phyloP scores from a whole-genome alignment of 2,329 filamentous ascomycete species.

The Orbilia brochopaga region DNA sequence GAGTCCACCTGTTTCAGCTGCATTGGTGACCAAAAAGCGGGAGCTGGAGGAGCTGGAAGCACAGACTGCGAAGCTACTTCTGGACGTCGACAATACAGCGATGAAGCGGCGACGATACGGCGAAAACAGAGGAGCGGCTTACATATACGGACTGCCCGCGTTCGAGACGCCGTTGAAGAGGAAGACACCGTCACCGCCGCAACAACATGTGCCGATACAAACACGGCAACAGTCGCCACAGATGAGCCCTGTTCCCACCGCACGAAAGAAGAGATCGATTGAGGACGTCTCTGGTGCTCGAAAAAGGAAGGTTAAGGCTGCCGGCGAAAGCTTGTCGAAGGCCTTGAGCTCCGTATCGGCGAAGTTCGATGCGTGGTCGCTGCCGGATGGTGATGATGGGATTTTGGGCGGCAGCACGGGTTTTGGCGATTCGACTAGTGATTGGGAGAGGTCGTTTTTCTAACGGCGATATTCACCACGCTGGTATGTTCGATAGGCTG shows the following conservation, averaged over 20 bases:
- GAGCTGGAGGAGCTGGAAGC: conserved; percentile 32
- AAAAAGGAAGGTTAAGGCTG: conserved; percentile 31
- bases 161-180: conserved; percentile 27
- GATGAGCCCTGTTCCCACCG: neutral
- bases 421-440: neutral
- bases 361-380: conserved; percentile 44
- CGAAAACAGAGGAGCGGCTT: conserved; percentile 20
- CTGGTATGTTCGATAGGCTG: neutral
- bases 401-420: conserved; percentile 5
- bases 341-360: conserved; percentile 38
- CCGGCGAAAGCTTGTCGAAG: conserved; percentile 29
- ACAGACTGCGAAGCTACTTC: conserved; percentile 23
- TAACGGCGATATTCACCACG: too few relatives aligned
- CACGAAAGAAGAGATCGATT: conserved; percentile 26
- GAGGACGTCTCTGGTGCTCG: conserved; percentile 34
- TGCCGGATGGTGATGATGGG: conserved; percentile 38
- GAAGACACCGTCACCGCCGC: neutral
- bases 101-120: conserved; percentile 31
- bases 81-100: conserved; percentile 19
- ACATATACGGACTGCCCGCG: conserved; percentile 40
- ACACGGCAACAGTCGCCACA: neutral
- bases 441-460: neutral
- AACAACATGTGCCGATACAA: neutral
- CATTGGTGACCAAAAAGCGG: conserved; percentile 13
- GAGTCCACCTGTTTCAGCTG: neutral